Base-by-base conservation (phyloP, 2,329 filamentous ascomycete genomes). In the Claviceps maximensis region DNA sequence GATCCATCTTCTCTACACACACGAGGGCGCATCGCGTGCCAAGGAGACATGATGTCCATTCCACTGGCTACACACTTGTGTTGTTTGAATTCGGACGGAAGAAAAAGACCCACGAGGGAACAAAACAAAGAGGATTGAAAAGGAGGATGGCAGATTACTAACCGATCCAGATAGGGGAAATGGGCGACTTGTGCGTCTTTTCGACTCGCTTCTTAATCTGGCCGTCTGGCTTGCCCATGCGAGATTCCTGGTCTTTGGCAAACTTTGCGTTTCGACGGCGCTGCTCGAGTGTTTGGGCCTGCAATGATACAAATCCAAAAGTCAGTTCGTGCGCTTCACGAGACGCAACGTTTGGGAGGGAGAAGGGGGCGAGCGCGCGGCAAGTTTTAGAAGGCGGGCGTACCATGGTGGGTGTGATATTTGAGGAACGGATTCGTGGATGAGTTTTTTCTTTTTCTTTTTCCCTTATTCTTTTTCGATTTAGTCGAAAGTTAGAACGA, bases 201-300 rank as follows among this genome's bases (percentile, higher is more conserved):
- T 82, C 79, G 60, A 60, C 62, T 57, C 71, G 71, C 71, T 81
- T 80, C 76, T 83, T 83, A 60, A 83, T 67, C 57, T 82, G 77
- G 25, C 72, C 72, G 54, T 81, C 76, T n/a, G 82, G 77, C 73
- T 87, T 89, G 70, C 87, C 87, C 68, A 86, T 85, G 65, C 83
- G 86, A 55, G 75, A 73, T 65, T 86, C 82, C 67, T 91, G 83
- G 52, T 79, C 76, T 67, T 84, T 84, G 60, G 78, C 83, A 71
- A 88, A 94, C 70, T 86, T 85, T 64, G 80, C 80, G 74, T 93
- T 93, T 58, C 84, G 83, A 64, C 82, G 82, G 68, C 87, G 84
- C 75, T 93, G 88, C 69, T 88, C 80, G 61, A 84, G 87, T 60
- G 87, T 93, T 83, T 91, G 87, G 61, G 83, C 86, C 86, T 89